Conservation (phyloP, 1,284 basidiomycete species). For the Vanrija humicola region DNA sequence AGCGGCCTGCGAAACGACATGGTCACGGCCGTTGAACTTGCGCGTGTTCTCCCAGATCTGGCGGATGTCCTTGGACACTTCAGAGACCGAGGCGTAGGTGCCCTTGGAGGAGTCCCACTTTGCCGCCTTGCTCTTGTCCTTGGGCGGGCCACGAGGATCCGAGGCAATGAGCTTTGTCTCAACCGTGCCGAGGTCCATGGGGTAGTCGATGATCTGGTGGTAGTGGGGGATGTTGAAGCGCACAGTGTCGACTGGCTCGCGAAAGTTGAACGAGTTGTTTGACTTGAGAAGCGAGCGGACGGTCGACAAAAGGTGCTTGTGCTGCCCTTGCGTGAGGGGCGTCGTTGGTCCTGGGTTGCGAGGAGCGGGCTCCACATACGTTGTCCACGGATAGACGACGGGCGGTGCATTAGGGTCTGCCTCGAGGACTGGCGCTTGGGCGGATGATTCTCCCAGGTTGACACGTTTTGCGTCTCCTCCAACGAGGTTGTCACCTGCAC, state of each 20-base stretch:
- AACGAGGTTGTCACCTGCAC: constrained; percentile 34
- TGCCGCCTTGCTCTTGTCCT: constrained; percentile 57
- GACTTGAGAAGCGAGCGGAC: constrained; percentile 80
- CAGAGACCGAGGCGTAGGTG: constrained; percentile 67
- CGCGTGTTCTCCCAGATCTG: constrained; percentile 84
- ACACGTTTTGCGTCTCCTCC: constrained; percentile 33
- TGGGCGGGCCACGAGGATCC: constrained; percentile 56
- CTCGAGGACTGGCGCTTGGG: not conserved
- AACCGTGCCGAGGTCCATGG: constrained; percentile 94
- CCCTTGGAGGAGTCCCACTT: constrained; percentile 56
- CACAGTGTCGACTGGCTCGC: constrained; percentile 85
- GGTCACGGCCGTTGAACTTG: constrained; percentile 89
- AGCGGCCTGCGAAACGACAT: constrained; percentile 72
- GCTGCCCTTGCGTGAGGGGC: constrained; percentile 57
- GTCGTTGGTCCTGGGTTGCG: constrained; percentile 38
- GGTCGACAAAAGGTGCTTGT: constrained; percentile 74
- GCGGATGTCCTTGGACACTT: constrained; percentile 76
- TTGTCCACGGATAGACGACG: constrained; percentile 20
- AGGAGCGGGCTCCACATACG: constrained; percentile 37
- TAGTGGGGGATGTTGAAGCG: constrained; percentile 90
- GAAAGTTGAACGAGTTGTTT: constrained; percentile 71
- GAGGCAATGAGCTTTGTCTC: constrained; percentile 79
- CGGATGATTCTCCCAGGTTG: constrained; percentile 22
- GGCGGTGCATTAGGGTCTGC: constrained; percentile 5
- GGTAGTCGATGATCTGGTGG: constrained; percentile 74